Percentiles rank a stretch among this genome's conserved stretches.
These are phyloP conservation scores for Tylopilus intermedius DNA, from an alignment of 768 basidiomycete genomes.

Conservation along the genomic window DNA sequence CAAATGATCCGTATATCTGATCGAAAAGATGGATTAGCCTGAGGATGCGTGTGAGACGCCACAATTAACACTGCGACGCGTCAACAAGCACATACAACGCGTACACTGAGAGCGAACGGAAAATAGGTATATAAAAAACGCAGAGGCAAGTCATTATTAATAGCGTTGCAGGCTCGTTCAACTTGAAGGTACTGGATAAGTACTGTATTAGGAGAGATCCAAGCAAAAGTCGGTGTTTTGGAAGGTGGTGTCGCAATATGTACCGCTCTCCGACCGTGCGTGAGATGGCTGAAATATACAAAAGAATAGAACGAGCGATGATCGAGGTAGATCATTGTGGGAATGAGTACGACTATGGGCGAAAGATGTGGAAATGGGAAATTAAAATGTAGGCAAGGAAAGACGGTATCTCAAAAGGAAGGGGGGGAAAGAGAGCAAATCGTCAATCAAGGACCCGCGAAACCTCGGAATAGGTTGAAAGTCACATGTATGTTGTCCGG, in stretches of 20 bases:
- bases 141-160: neutral
- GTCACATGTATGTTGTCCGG: conserved; percentile 40
- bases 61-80: conserved; percentile 16
- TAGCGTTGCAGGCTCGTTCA: neutral
- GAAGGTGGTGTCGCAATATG: conserved; percentile 7
- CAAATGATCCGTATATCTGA: too few relatives aligned
- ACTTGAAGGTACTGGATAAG: neutral
- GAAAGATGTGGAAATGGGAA: neutral
- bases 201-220: neutral
- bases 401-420: too few relatives aligned
- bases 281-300: conserved; percentile 10
- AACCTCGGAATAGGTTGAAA: conserved; percentile 30
- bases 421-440: neutral
- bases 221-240: neutral
- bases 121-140: neutral
- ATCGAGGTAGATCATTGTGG: conserved; percentile 1
- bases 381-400: neutral
- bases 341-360: neutral
- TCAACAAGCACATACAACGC: conserved; percentile 29
- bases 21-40: too few relatives aligned
- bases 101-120: neutral
- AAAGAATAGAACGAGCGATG: neutral
- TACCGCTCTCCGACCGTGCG: conserved; percentile 6
- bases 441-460: neutral
- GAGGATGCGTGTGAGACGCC: too few relatives aligned